phyloP scores from a whole-genome alignment of 2,329 filamentous ascomycete genomes.

The Keithomyces neogunnii region DNA sequence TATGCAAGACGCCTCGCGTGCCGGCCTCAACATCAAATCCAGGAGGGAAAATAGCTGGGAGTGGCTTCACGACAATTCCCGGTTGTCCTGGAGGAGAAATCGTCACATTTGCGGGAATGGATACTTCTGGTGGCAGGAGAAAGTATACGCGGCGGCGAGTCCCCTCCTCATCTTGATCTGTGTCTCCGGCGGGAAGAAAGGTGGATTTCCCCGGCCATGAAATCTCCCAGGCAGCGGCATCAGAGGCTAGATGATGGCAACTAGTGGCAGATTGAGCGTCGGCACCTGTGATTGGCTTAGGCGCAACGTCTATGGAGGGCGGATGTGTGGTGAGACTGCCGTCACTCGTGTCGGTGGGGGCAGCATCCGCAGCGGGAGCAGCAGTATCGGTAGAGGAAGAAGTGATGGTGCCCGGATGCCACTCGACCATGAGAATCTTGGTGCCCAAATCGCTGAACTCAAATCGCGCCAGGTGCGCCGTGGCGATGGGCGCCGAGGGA shows the following conservation, averaged over 20 bases:
- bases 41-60: conserved; percentile 79
- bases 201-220: conserved; percentile 76
- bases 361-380: background rate
- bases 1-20: conserved; percentile 76
- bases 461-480: conserved; percentile 55
- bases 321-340: conserved; percentile 4
- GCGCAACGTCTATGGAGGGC: conserved; percentile 9
- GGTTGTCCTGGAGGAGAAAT: conserved; percentile 40
- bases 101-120: conserved; percentile 64
- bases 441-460: conserved; percentile 84
- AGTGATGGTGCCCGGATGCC: conserved; percentile 43
- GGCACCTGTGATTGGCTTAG: conserved; percentile 11
- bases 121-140: conserved; percentile 62
- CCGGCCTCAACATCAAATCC: conserved; percentile 64
- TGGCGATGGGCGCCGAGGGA: conserved; percentile 10
- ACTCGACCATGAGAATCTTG: conserved; percentile 90
- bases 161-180: conserved; percentile 20
- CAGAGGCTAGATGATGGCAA: background rate
- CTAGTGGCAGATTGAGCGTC: background rate
- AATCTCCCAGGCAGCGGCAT: conserved; percentile 56
- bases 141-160: conserved; percentile 65
- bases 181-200: conserved; percentile 52
- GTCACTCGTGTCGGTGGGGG: conserved; percentile 4
- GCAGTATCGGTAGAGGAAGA: background rate
- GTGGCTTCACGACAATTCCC: conserved; percentile 58